Percentiles rank a stretch among this genome's conserved stretches.
Evolutionary conservation across 83 land plant species (phyloP).

Genomic region (Picea mariana): DNA sequence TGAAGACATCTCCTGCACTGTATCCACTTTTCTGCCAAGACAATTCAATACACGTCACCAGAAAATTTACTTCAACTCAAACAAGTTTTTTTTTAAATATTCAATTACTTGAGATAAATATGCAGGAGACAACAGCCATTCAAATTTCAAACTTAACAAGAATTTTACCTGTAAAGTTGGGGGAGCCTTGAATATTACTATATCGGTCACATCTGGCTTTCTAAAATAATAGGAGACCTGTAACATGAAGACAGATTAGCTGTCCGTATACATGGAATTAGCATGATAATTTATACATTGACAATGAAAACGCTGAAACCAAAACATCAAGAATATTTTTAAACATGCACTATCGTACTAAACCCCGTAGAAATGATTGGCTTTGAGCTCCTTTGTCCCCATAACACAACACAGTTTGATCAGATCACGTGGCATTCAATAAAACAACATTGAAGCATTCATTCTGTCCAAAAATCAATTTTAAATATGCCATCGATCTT

Average conservation of each 20-base stretch:
- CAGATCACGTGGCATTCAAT: background rate
- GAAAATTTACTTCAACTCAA: background rate
- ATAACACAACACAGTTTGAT: background rate
- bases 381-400: background rate
- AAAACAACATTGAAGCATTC: background rate
- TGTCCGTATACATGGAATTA: background rate
- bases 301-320: background rate
- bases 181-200: conserved; percentile 93
- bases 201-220: conserved; percentile 81
- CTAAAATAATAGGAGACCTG: conserved; percentile 87
- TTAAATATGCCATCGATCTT: background rate
- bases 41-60: background rate
- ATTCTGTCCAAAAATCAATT: background rate
- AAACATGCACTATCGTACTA: too few relatives aligned
- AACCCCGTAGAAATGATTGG: background rate
- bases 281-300: background rate
- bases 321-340: background rate
- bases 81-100: background rate
- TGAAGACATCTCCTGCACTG: conserved; percentile 63
- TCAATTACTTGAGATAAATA: background rate
- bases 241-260: conserved; percentile 8
- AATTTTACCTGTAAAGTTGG: conserved; percentile 60
- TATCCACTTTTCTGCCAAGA: conserved; percentile 58
- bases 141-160: conserved; percentile 10
- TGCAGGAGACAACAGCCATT: background rate